These are phyloP conservation scores for Geranium brycei DNA, from an alignment of 345 rosid species.

Conservation along the genomic window DNA sequence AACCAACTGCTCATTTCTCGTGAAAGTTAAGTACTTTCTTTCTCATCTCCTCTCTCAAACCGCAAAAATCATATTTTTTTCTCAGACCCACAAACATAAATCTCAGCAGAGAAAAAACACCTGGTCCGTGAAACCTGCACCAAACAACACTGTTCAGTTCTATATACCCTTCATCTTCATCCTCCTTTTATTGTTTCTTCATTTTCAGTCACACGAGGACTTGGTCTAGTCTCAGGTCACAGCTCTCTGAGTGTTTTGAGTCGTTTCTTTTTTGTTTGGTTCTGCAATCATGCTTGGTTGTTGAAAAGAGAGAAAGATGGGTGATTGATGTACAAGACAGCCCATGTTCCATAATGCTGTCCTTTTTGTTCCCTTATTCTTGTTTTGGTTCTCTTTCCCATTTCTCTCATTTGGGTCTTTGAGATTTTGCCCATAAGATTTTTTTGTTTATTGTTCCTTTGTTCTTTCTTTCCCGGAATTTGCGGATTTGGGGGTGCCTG, in stretches of 20 bases:
- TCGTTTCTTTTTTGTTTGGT: slow-evolving; percentile 25
- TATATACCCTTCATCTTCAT: background rate
- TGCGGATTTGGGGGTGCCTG: too few species aligned
- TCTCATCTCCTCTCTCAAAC: slow-evolving; percentile 1
- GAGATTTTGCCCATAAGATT: too few species aligned
- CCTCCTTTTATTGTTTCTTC: too few species aligned
- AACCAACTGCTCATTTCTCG: slow-evolving; percentile 48
- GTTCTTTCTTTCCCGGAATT: too few species aligned
- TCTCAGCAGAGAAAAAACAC: slow-evolving; percentile 12
- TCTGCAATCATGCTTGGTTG: too few species aligned
- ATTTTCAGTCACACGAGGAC: too few species aligned
- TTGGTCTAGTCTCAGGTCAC: slow-evolving; percentile 1
- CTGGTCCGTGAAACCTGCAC: slow-evolving; percentile 3
- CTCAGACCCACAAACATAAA: background rate
- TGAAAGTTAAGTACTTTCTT: slow-evolving; percentile 21
- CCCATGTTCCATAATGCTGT: slow-evolving; percentile 14
- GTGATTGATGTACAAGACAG: too few species aligned
- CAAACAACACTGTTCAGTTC: too few species aligned
- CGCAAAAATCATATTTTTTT: background rate
- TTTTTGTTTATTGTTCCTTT: too few species aligned
- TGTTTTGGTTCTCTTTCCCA: slow-evolving; percentile 15
- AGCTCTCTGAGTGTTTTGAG: slow-evolving; percentile 6
- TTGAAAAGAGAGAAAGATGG: too few species aligned
- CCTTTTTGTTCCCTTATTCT: slow-evolving; percentile 18
- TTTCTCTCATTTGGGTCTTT: too few species aligned